Base-by-base conservation (phyloP, 2,329 filamentous ascomycete species). In the Pezicula rhizophila region DNA sequence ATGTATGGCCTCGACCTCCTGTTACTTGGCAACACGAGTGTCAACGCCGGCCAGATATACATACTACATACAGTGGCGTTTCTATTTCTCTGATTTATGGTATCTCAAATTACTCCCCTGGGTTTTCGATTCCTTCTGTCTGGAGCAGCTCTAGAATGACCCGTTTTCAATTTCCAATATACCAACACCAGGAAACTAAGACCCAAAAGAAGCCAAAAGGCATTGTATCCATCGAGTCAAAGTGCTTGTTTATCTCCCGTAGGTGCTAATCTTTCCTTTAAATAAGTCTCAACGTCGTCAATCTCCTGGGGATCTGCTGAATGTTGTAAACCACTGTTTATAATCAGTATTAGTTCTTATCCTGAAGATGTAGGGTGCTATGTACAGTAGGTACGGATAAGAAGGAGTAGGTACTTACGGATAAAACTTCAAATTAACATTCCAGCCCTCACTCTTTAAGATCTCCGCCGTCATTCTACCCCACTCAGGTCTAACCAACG, bases 261-360 rank as follows among this genome's bases (percentile, higher is more conserved):
- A 0, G 70, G 60, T 5, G 77, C 74, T 46, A 82, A 66, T 40
- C 67, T 68, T 48, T 69, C 63, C 31, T 58, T 65, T 45, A 84
- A 54, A 53, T 79, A 83, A 1, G 60, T 65, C 68, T 93, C 89
- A 15, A 96, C 73, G 58, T 95, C 87, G 53, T 93, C 80, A 47
- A 96, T 80, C 70, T 96, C 92, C 53, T 85, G 73, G 5, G 82
- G 75, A 57, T 83, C 84, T 2, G 89, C 89, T 5, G 83, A 86
- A 66, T 97, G 92, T 12, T 74, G 74, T 64, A 96, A 78, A 10
- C 78, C 78, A 50, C 84, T 88, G 40, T 45, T 28, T n/a, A 25
- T 15, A 15, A 18, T 17, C 25, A 5, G n/a, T n/a, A 42, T 54
- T 42, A 50, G 35, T 42, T 42, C 45, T 18, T 71, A 23, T 23